phyloP scores from a whole-genome alignment of 306 rosid genomes.

The Clitoria ternatea region DNA sequence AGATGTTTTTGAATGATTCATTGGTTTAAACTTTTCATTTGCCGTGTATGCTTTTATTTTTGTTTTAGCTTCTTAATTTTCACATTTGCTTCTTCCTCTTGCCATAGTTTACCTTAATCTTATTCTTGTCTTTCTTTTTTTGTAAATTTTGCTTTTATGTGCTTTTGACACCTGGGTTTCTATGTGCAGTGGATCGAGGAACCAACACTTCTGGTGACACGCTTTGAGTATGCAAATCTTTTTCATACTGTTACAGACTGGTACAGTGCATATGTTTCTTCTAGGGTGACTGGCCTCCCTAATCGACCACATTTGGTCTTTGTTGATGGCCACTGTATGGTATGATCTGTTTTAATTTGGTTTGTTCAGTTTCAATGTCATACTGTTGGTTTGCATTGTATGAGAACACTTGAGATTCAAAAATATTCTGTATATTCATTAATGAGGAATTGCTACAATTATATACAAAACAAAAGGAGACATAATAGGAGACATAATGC shows the following conservation, averaged over 20 bases:
- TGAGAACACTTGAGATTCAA: too few relatives aligned
- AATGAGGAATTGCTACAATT: too few relatives aligned
- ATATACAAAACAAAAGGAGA: too few relatives aligned
- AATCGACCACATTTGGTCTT: conserved; percentile 82
- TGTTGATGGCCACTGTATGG: conserved; percentile 93
- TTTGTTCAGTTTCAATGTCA: conserved; percentile 4
- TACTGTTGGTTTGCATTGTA: conserved; percentile 5
- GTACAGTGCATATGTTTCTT: conserved; percentile 91
- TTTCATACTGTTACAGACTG: conserved; percentile 95
- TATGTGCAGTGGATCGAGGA: conserved; percentile 94
- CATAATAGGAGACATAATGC: too few relatives aligned
- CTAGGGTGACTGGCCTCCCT: conserved; percentile 78
- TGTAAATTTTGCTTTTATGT: conserved; percentile 15
- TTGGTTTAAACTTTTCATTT: neutral
- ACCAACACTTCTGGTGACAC: conserved; percentile 87
- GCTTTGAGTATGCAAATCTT: conserved; percentile 94
- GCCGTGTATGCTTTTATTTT: neutral
- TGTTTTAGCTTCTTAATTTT: neutral
- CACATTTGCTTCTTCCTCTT: neutral
- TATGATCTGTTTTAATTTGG: conserved; percentile 27
- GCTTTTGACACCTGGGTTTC: conserved; percentile 37
- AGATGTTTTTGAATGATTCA: neutral
- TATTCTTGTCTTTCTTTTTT: neutral
- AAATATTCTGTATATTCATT: too few relatives aligned
- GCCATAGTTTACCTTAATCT: neutral